Evolutionary conservation across 805 yeast species (phyloP), one percentile per base, ranked within the genome.

Genomic region (Wickerhamiella nectarea): DNA sequence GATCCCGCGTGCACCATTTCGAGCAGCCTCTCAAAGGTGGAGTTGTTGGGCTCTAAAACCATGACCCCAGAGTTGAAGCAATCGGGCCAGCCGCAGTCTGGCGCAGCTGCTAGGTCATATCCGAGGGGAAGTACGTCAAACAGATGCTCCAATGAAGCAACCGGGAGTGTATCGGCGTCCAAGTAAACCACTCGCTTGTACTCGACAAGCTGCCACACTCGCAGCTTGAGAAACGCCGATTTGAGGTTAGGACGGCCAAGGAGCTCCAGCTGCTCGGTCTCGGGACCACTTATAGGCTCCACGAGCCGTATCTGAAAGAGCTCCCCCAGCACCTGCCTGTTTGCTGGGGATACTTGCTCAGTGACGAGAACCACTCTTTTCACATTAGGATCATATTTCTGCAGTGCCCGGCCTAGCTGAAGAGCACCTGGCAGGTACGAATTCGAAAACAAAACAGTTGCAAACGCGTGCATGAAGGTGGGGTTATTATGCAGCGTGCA

Each of bases 41-140:
- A 47, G 1, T 49, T 33, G 50, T 66, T 64, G 3, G 94, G 94
- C 28, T 67, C 66, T 21, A 76, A 57, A 3, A 76, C 65, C 54
- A 84, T 66, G 17, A 84, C 74, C 3, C 95, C 94, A 25, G 86
- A 74, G 60, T 85, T 84, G 66, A 85, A 85, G 53, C 80, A 70
- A 63, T 85, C 95, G 0, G 94, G 94, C 82, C 93, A 85, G 11
- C 94, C 94, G n/a, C 75, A 67, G 62, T 85, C 95, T 0, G 93
- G 81, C 12, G 78, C 66, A 0, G 91, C 69, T 1, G 60, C 64
- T 24, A 62, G 50, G 12, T 41, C 46, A 4, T 44, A 47, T 18
- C 43, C 44, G 15, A 34, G 36, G 2, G 33, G 48, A 10, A 52
- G 41, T 38, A 44, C 38, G n/a, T 18, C 58, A 38, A 61, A 62